Conservation (phyloP, 129 eudicot species). For the Gnaphalium uliginosum region DNA sequence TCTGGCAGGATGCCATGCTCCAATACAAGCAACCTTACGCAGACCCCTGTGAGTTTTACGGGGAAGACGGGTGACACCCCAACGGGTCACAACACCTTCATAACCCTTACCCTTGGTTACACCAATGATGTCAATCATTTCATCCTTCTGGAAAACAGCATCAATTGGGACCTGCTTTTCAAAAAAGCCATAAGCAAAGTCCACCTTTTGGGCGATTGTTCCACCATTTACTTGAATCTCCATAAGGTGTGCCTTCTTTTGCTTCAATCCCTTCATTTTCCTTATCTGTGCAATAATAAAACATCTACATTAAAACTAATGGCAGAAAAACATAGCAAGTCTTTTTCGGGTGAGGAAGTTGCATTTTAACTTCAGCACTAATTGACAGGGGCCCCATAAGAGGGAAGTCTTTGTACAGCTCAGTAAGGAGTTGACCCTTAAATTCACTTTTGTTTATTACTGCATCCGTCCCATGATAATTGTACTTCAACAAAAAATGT, state of each 20-base stretch:
- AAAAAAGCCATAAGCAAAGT: slow-evolving; percentile 58
- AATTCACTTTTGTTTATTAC: too few species aligned
- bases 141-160: slow-evolving; percentile 80
- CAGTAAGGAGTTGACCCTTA: too few species aligned
- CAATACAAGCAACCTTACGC: slow-evolving; percentile 81
- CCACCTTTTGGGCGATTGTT: slow-evolving; percentile 63
- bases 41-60: slow-evolving; percentile 83
- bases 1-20: slow-evolving; percentile 79
- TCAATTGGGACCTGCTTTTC: slow-evolving; percentile 68
- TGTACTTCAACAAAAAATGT: too few species aligned
- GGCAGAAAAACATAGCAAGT: background rate
- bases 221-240: slow-evolving; percentile 79
- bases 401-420: too few species aligned
- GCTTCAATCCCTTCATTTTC: slow-evolving; percentile 77
- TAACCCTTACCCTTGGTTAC: slow-evolving; percentile 80
- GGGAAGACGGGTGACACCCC: slow-evolving; percentile 78
- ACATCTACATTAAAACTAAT: background rate
- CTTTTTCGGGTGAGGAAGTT: too few species aligned
- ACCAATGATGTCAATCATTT: slow-evolving; percentile 71
- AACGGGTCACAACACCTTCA: slow-evolving; percentile 82
- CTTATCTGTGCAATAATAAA: slow-evolving; percentile 40
- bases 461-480: too few species aligned
- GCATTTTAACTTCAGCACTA: too few species aligned
- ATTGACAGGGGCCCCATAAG: too few species aligned
- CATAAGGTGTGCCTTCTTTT: slow-evolving; percentile 78